These are phyloP conservation scores for Ceratobasidium sp. DNA, from an alignment of 1,284 basidiomycete species.

Conservation along the genomic window DNA sequence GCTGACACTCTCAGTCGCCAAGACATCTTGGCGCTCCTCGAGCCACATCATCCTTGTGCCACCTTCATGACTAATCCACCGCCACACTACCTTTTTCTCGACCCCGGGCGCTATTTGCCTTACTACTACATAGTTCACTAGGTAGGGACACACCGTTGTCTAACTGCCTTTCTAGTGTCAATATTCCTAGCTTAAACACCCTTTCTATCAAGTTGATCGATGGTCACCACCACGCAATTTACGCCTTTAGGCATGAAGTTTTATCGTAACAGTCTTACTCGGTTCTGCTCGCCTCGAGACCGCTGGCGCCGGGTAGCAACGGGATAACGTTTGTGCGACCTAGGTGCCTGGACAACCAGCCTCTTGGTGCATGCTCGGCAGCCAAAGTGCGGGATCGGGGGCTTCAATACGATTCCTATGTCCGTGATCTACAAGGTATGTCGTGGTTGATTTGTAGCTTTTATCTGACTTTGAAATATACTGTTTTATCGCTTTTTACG, in stretches of 20 bases:
- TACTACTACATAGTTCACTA: too few species aligned
- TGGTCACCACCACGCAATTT: too few species aligned
- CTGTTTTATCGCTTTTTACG: neutral
- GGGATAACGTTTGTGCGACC: neutral
- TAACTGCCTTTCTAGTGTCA: too few species aligned
- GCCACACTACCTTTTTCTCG: neutral
- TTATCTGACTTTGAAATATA: neutral
- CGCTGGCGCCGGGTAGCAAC: neutral
- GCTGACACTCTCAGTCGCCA: neutral
- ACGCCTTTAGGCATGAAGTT: neutral
- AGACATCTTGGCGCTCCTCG: slow-evolving; percentile 7
- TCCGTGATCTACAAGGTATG: neutral
- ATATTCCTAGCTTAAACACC: too few species aligned
- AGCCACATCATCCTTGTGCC: neutral
- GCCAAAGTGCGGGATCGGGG: neutral
- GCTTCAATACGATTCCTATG: neutral
- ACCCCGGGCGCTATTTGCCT: too few species aligned
- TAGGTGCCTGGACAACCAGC: neutral
- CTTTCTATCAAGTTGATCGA: too few species aligned
- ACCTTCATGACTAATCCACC: neutral
- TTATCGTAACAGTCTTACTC: neutral
- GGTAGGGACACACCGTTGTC: too few species aligned
- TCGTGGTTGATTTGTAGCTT: neutral
- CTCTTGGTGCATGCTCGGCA: neutral
- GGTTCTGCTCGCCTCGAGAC: neutral